Evolutionary conservation across 2,329 filamentous ascomycete genomes (phyloP).

Genomic region (Xylogone sp.): DNA sequence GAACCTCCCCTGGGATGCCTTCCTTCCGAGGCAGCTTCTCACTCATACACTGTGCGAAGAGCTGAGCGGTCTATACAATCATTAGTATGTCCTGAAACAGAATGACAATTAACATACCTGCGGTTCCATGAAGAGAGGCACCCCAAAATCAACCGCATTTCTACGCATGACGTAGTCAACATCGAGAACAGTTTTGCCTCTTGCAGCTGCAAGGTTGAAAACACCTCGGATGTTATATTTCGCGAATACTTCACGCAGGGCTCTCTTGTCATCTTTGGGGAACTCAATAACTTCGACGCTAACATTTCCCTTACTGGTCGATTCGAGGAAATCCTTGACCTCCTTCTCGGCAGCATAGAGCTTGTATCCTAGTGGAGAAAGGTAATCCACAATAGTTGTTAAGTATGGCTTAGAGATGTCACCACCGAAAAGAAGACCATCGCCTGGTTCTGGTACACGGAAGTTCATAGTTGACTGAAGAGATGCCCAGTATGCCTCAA

Average conservation of each 20-base stretch:
- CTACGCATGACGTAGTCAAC: conserved; percentile 98
- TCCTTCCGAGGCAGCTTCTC: conserved; percentile 88
- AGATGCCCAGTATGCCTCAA: conserved; percentile 97
- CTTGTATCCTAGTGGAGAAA: conserved; percentile 90
- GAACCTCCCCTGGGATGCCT: conserved; percentile 87
- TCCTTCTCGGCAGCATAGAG: conserved; percentile 79
- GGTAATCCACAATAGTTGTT: conserved; percentile 76
- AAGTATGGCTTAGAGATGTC: conserved; percentile 69
- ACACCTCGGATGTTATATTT: conserved; percentile 95
- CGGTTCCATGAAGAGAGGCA: conserved; percentile 97
- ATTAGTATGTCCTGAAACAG: conserved; percentile 19
- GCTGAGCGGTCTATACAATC: conserved; percentile 73
- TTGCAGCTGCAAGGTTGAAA: conserved; percentile 86
- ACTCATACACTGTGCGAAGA: conserved; percentile 96
- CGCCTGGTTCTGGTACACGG: conserved; percentile 88
- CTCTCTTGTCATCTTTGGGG: conserved; percentile 93
- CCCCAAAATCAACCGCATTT: conserved; percentile 97
- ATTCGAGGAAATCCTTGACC: conserved; percentile 82
- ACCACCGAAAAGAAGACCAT: conserved; percentile 92
- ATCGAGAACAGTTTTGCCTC: conserved; percentile 80
- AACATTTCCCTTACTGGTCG: conserved; percentile 60
- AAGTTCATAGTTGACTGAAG: conserved; percentile 99
- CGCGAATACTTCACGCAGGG: conserved; percentile 89
- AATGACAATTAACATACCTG: conserved; percentile 59
- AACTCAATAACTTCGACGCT: conserved; percentile 91